Base-by-base conservation (phyloP, 2,329 filamentous ascomycete species). In the Cordyceps cateniannulata region DNA sequence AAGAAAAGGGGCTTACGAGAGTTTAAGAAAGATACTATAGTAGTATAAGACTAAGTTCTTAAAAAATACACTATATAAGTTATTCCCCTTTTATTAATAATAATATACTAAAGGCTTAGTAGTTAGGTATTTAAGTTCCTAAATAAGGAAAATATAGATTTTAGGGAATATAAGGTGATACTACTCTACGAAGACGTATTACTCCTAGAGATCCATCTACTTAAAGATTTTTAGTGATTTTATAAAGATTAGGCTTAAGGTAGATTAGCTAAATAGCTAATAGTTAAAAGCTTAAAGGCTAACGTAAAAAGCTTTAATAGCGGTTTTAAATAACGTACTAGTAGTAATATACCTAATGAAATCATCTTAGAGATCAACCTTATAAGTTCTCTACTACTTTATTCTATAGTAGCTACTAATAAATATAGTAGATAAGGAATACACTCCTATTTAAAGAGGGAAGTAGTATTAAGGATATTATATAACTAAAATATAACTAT, bases 151-250 rank as follows among this genome's bases (percentile, higher is more conserved):
- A 18, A 9, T 22, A 20, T 6, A 4, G 49, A n/a, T 29, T 52
- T 52, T 16, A 14, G 20, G n/a, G 49, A 52, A n/a, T 52, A 24
- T 10, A 29, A 52, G 14, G 16, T 22, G 22, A 44, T 12, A 20
- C 24, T 54, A 18, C 35, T 54, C 44, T 54, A 24, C n/a, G 24
- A 40, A 10, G 52, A 45, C 29, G 52, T 35, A 55, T 20, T 35
- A 6, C 24, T 55, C 18, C 52, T 22, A 24, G 52, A 55, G n/a
- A 27, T 55, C 16, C 24, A 55, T 14, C 52, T 29, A 2, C 52
- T 55, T 5, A 55, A 55, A 45, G 52, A 55, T n/a, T 55, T 55
- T 44, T 55, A 35, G 52, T 20, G 52, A 38, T 55, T 55, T 22
- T 55, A 42, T n/a, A 55, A 55, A 45, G 52, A 55, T 25, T 35